phyloP scores from a whole-genome alignment of 345 rosid species.

The Toxicodendron radicans region DNA sequence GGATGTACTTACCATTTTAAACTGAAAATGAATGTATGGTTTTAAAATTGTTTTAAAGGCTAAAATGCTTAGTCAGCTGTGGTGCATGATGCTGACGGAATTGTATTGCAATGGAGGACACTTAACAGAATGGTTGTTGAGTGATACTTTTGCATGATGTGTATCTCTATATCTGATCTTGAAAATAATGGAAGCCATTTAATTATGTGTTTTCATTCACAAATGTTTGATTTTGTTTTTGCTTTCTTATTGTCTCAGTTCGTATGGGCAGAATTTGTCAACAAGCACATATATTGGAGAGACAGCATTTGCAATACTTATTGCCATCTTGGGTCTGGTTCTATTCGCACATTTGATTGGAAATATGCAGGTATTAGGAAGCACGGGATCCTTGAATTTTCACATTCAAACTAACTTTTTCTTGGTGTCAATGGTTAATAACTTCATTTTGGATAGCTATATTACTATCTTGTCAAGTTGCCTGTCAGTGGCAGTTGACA shows the following conservation, averaged over 20 bases:
- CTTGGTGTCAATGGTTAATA: background rate
- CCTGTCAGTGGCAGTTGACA: background rate
- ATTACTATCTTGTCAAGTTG: conserved; percentile 3
- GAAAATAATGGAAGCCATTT: background rate
- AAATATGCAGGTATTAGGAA: conserved; percentile 80
- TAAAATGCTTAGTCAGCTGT: background rate
- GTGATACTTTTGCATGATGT: background rate
- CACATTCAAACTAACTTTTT: background rate
- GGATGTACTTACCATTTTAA: background rate
- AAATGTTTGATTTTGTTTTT: conserved; percentile 18
- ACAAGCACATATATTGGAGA: conserved; percentile 84
- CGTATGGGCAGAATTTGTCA: conserved; percentile 89
- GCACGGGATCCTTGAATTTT: conserved; percentile 9
- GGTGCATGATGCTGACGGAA: background rate
- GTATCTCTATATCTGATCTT: background rate
- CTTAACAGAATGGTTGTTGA: background rate
- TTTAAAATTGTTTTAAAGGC: background rate
- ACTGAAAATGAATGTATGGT: background rate
- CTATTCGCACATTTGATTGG: conserved; percentile 92
- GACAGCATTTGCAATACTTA: conserved; percentile 81
- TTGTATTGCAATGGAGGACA: background rate
- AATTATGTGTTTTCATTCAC: conserved; percentile 11
- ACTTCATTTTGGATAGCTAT: background rate
- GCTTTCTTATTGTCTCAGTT: conserved; percentile 47
- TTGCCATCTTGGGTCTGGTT: conserved; percentile 82